Base-by-base conservation (phyloP, 148 eudicot species). In the Vaccinium myrtillus region DNA sequence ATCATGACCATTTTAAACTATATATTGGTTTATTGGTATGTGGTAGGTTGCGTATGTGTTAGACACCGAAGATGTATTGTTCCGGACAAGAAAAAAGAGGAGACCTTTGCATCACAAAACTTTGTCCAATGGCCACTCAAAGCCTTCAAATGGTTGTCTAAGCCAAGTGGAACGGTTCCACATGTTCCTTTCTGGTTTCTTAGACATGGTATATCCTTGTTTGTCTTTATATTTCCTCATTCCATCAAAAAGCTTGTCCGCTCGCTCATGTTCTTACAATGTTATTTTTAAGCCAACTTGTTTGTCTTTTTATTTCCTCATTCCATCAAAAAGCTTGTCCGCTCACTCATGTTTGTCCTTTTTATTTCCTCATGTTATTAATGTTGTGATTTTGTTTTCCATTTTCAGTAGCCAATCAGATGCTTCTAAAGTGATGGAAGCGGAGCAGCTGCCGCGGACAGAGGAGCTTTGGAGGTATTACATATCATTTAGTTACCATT, bases 21-120 rank as follows among this genome's bases (percentile, higher is more conserved):
- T 53, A 78, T 36, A 32, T 79, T 69, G 50, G 25, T 79, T 53
- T 53, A 21, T 80, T 78, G 82, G 61, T 82, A 54, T 83, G 78
- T 89, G 85, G 82, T 89, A 96, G 99, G 95, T 92, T 23, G 89
- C 93, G 7, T 96, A 96, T 59, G 97, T 94, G 80, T 92, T 94
- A 81, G 98, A 90, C 80, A 92, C 98, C 6, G 95, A 95, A 85
- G 99, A 96, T 84, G 87, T 86, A 83, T 86, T 96, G 87, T 87
- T 80, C 83, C 89, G 93, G 83, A 78, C 71, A 84, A 85, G 83
- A 59, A 89, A 83, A 79, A 91, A 86, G 82, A 87, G 87, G 70
- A 83, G 84, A 84, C 86, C 54, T 56, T 87, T 87, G 90, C 87
- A 84, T 69, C 83, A 70, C 79, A 87, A 82, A 86, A 76, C 30